phyloP scores from a whole-genome alignment of 2,329 filamentous ascomycete genomes.

The Stagonosporopsis chrysanthemi region DNA sequence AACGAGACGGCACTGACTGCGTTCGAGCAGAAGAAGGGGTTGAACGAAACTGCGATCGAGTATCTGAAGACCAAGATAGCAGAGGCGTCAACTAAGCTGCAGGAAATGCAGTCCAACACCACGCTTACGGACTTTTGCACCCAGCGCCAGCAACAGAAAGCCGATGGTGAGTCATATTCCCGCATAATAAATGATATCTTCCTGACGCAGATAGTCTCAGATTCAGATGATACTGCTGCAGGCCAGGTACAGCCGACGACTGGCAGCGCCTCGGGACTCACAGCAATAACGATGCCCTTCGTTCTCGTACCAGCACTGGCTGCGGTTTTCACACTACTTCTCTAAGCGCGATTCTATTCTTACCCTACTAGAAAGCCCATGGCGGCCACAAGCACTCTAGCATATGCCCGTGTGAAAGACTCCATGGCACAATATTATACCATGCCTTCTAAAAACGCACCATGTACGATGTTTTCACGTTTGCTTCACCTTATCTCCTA shows the following conservation, averaged over 20 bases:
- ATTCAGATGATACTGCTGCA: neutral
- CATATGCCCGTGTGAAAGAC: too few species aligned
- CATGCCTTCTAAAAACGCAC: too few species aligned
- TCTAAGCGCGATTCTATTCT: conserved; percentile 14
- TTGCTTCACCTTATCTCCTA: too few species aligned
- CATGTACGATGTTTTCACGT: too few species aligned
- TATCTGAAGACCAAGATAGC: conserved; percentile 33
- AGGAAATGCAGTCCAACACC: conserved; percentile 36
- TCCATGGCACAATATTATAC: too few species aligned
- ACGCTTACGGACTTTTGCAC: conserved; percentile 37
- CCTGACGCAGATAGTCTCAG: conserved; percentile 3
- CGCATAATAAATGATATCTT: neutral
- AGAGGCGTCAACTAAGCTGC: conserved; percentile 33
- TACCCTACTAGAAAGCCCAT: too few species aligned
- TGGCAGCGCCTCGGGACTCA: conserved; percentile 20
- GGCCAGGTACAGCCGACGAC: conserved; percentile 14
- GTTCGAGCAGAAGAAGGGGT: conserved; percentile 27
- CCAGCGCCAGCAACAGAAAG: conserved; percentile 27
- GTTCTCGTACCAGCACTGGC: conserved; percentile 26
- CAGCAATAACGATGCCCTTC: conserved; percentile 26
- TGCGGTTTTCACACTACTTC: conserved; percentile 25
- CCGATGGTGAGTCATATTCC: conserved; percentile 1
- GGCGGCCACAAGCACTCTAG: too few species aligned
- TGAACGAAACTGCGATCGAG: conserved; percentile 32
- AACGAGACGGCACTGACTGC: conserved; percentile 39